Conservation (phyloP, 345 rosid genomes). For the Ceriops decandra region DNA sequence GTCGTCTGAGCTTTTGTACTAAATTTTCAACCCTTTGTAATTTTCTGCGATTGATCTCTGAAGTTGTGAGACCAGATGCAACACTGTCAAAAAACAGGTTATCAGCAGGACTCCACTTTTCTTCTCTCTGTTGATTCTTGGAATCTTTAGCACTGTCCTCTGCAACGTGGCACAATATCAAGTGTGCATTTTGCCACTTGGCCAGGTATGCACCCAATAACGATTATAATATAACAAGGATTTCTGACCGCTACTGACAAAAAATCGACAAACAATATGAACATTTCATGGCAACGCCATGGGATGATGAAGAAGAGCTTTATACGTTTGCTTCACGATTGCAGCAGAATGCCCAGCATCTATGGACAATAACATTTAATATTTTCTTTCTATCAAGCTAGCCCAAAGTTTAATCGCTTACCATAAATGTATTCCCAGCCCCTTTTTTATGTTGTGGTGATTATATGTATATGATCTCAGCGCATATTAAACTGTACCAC, state of each 20-base stretch:
- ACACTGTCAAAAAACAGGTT: slow-evolving; percentile 31
- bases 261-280: too few relatives aligned
- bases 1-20: slow-evolving; percentile 79
- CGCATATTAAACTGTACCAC: neutral
- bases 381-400: too few relatives aligned
- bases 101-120: slow-evolving; percentile 45
- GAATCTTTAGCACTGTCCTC: slow-evolving; percentile 37
- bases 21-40: slow-evolving; percentile 76
- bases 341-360: too few relatives aligned
- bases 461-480: too few relatives aligned
- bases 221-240: too few relatives aligned
- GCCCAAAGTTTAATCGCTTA: neutral
- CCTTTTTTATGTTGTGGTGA: too few relatives aligned
- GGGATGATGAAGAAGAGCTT: too few relatives aligned
- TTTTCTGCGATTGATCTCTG: slow-evolving; percentile 76
- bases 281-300: too few relatives aligned
- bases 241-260: too few relatives aligned
- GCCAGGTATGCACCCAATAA: slow-evolving; percentile 6
- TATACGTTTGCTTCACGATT: too few relatives aligned
- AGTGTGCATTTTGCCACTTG: slow-evolving; percentile 22
- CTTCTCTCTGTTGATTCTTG: slow-evolving; percentile 32
- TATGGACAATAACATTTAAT: too few relatives aligned
- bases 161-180: slow-evolving; percentile 30
- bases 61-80: slow-evolving; percentile 43
- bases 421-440: neutral